Evolutionary conservation across 495 filamentous ascomycete genomes (phyloP), one percentile per base, ranked within the genome.

Genomic region (Tuber umbilicatum): DNA sequence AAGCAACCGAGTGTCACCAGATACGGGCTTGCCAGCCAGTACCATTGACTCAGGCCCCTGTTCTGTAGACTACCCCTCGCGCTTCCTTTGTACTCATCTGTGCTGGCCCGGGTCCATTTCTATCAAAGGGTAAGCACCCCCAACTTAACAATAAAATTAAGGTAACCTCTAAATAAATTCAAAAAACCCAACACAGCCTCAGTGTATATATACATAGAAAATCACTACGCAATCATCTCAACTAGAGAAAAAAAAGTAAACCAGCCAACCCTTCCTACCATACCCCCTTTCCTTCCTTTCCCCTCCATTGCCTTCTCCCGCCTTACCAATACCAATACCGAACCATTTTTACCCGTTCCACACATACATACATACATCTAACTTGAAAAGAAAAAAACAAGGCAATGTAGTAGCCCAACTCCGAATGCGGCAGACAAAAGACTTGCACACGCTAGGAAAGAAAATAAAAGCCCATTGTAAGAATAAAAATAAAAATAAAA

Each of bases 401-500:
- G n/a, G 50, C 50, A 60, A 27, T 31, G n/a, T 31, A 60, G 50
- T 31, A 27, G 50, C n/a, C n/a, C 10, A 60, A 60, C 50, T 31
- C 50, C 50, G n/a, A 35, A 31, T 64, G 14, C 5, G 27, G 31
- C 35, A 64, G 12, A 35, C 27, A 64, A 64, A 64, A 64, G 12
- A 17, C 27, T 7, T 64, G 55, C 55, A 35, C 55, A 31, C 3
- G 0, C 55, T 64, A 64, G 55, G 55, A 31, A 60, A 31, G 50
- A 64, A 64, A 64, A 64, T 35, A 35, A 35, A 60, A 71, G 64
- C 31, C 39, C 37, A n/a, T 27, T 10, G 35, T 31, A 27, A 55
- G 38, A 71, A 50, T 2, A 43, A n/a, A n/a, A n/a, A n/a, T n/a
- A 23, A 73, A 70, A 45, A 68, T 55, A 74, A 60, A 31, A 41